Percentiles rank a stretch among this genome's conserved stretches.
Conservation (phyloP, 495 filamentous ascomycete species). For the Lasiosphaeria ovina region DNA sequence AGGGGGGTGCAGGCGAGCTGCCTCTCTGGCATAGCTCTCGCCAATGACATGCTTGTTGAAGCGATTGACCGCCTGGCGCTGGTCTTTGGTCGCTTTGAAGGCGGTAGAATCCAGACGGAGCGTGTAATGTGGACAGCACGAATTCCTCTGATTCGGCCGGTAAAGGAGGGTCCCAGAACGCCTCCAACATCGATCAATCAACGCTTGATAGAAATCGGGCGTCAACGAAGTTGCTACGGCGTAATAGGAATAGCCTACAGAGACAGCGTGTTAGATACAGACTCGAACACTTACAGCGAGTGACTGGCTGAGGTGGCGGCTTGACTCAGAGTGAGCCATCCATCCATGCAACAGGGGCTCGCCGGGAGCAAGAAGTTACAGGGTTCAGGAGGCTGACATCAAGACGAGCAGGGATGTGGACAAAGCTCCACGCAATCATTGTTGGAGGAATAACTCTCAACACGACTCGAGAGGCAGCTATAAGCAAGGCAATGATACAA, state of each 20-base stretch:
- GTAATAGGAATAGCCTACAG: conserved; percentile 80
- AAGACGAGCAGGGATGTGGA: not conserved
- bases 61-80: conserved; percentile 81
- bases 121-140: conserved; percentile 96
- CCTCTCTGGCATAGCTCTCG: conserved; percentile 70
- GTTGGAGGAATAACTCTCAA: too few species aligned
- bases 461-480: too few species aligned
- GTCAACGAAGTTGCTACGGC: conserved; percentile 65
- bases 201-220: conserved; percentile 70
- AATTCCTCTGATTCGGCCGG: conserved; percentile 76
- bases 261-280: conserved; percentile 12
- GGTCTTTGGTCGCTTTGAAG: conserved; percentile 74
- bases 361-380: not conserved
- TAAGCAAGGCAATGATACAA: too few species aligned
- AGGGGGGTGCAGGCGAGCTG: conserved; percentile 69
- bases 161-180: conserved; percentile 83
- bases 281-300: too few species aligned
- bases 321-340: too few species aligned
- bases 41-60: conserved; percentile 88
- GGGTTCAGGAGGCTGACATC: conserved; percentile 1
- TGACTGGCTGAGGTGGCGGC: too few species aligned
- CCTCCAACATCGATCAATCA: conserved; percentile 89
- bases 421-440: too few species aligned
- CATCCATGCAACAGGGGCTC: too few species aligned
- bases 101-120: conserved; percentile 73